Base-by-base conservation (phyloP, 2,329 filamentous ascomycete species). In the Clarireedia paspali region DNA sequence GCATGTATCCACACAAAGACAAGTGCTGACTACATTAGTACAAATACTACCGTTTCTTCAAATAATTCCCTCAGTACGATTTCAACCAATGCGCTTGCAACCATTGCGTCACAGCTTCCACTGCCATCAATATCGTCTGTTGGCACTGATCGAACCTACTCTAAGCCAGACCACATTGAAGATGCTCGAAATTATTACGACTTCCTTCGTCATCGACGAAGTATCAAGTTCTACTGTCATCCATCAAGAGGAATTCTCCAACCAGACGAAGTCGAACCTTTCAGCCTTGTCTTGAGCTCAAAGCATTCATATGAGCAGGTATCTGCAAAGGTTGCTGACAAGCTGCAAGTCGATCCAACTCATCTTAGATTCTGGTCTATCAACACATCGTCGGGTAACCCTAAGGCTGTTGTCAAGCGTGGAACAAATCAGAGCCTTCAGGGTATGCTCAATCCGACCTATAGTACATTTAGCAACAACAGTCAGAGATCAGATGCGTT, bases 291-390 rank as follows among this genome's bases (percentile, higher is more conserved):
- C 1, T 77, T 99, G 45, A 96, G 87, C 68, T 85, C 87, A 58
- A 96, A 94, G 73, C 89, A 95, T 74, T 86, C 79, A 4, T 99
- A 99, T 69, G 92, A 97, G 61, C 85, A 88, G 62, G 80, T 97
- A 55, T 83, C 90, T 5, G 84, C 88, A 63, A 91, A 90, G 67
- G 89, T 96, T 53, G 94, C 84, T 5, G 83, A 90, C 59, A 77
- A 88, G 57, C 75, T 99, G 17, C 78, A 82, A 5, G 83, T 91
- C 2, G 86, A 94, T 6, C 80, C 88, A 1, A 96, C 90, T 4
- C 91, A 99, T 71, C 73, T 99, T 47, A 89, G 94, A 42, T 95
- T 99, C 70, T 94, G 88, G 64, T 95, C 91, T 0, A 86, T 96
- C 58, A 90, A 91, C 66, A 76, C 80, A 15, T 82, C 81, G 23